Base-by-base conservation (phyloP, 805 yeast genomes). In the Kodamaea fukazawae region DNA sequence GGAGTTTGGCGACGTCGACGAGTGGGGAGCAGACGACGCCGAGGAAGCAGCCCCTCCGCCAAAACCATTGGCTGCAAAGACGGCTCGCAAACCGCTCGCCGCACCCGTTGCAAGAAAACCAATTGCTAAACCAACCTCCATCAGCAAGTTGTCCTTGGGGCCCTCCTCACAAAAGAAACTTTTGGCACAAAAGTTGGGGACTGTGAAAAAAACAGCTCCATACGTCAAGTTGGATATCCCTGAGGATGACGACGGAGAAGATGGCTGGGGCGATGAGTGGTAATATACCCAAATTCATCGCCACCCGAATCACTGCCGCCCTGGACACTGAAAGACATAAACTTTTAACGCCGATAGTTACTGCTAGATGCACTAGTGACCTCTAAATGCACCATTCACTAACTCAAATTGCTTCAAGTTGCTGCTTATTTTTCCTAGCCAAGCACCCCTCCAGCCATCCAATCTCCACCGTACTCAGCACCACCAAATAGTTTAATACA, bases 1-100 rank as follows among this genome's bases (percentile, higher is more conserved):
- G 15, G 45, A 44, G n/a, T 29, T 34, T 25, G 46, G 44, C 15
- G 53, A 43, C 29, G 55, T 49, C 20, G 60, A 53, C 35, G 58
- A 54, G 3, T 55, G 63, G 61, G 50, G 45, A 11, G 40, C 44
- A 28, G 52, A 48, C n/a, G 50, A 46, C 22, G 41, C 37, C 11
- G 50, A 37, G 23, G 29, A 32, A 16, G 10, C 17, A 16, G 31
- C 33, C n/a, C 23, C 23, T 6, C 23, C 23, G 8, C 7, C 8
- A 8, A 20, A 20, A 20, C n/a, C 32, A 11, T 12, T 11, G 13
- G 16, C 23, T 20, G 34, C 32, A 10, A 17, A 33, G 13, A 29
- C 15, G 3, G 34, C 40, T 20, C 7, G 25, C 15, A 29, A 23
- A 11, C 7, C 8, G 23, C 23, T 20, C 23, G 8, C 23, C 23